These are phyloP conservation scores for Ustilago esculenta DNA, from an alignment of 1,284 basidiomycete genomes.

Conservation along the genomic window DNA sequence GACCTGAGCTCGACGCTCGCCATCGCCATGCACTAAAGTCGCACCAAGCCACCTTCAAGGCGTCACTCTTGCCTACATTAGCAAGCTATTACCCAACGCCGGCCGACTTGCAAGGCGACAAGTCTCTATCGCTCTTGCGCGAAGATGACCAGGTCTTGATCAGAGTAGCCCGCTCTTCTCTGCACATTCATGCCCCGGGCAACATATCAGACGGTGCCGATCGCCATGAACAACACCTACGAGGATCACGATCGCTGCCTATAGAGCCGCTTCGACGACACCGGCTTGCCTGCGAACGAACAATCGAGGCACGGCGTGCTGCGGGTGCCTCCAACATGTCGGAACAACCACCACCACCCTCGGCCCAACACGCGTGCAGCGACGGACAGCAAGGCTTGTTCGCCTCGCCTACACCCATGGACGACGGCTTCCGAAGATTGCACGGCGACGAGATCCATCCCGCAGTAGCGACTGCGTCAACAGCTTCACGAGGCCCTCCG, in stretches of 20 bases:
- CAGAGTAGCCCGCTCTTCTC: no score
- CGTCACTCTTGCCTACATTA: no score
- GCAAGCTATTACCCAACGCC: no score
- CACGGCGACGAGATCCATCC: neutral
- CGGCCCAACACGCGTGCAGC: neutral
- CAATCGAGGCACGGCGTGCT: no score
- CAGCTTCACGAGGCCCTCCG: slow-evolving; percentile 11
- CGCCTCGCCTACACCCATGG: slow-evolving; percentile 27
- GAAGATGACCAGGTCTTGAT: no score
- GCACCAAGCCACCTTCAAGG: no score
- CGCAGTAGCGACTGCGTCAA: neutral
- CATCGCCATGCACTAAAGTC: no score
- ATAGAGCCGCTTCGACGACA: neutral
- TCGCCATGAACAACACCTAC: neutral
- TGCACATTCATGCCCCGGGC: no score
- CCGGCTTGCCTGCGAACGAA: no score
- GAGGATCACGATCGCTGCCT: neutral
- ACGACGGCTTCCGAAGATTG: slow-evolving; percentile 7
- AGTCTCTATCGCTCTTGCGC: no score
- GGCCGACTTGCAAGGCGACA: no score
- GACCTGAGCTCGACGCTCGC: neutral
- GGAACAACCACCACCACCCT: slow-evolving; percentile 6
- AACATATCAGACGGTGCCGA: no score
- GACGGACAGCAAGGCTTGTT: slow-evolving; percentile 8
- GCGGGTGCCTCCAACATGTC: slow-evolving; percentile 4